Percentiles rank a stretch among this genome's conserved stretches.
These are phyloP conservation scores for Zopfochytrium polystomum DNA, from an alignment of 371 early-diverging fungal genomes.

Conservation along the genomic window DNA sequence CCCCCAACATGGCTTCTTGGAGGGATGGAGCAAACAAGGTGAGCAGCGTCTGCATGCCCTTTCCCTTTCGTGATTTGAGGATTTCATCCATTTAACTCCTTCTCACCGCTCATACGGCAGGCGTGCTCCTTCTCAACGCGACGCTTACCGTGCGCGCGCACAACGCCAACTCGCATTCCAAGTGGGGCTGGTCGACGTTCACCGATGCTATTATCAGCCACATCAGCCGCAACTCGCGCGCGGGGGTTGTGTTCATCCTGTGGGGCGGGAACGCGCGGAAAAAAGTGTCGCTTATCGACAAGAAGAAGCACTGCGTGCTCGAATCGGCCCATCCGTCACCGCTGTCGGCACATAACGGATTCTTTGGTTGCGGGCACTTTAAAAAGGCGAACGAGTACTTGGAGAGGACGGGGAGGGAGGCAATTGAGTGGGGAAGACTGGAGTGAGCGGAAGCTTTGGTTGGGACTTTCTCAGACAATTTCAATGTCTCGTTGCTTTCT, in stretches of 20 bases:
- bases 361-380: constrained; percentile 89
- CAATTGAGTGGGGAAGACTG: constrained; percentile 49
- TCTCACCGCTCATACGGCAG: no score
- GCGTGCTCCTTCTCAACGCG: constrained; percentile 94
- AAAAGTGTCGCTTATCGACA: constrained; percentile 52
- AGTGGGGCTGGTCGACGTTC: constrained; percentile 87
- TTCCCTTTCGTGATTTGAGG: background rate
- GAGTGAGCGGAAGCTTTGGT: background rate
- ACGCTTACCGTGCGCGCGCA: constrained; percentile 85
- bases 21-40: constrained; percentile 76
- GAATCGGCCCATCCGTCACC: constrained; percentile 94
- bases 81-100: background rate
- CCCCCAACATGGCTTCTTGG: constrained; percentile 36
- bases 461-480: background rate
- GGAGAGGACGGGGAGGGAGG: no score
- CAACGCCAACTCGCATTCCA: constrained; percentile 84
- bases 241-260: constrained; percentile 87
- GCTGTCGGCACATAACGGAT: constrained; percentile 79
- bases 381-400: no score
- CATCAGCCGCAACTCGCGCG: constrained; percentile 63
- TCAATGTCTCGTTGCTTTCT: no score
- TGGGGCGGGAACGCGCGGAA: constrained; percentile 93
- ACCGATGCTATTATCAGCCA: constrained; percentile 82
- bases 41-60: background rate
- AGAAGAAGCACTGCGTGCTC: constrained; percentile 81